A percentile compares a stretch with the other conserved stretches of the same genome.
Evolutionary conservation across 331 rosid species (phyloP).

Genomic region (Saraca asoca): DNA sequence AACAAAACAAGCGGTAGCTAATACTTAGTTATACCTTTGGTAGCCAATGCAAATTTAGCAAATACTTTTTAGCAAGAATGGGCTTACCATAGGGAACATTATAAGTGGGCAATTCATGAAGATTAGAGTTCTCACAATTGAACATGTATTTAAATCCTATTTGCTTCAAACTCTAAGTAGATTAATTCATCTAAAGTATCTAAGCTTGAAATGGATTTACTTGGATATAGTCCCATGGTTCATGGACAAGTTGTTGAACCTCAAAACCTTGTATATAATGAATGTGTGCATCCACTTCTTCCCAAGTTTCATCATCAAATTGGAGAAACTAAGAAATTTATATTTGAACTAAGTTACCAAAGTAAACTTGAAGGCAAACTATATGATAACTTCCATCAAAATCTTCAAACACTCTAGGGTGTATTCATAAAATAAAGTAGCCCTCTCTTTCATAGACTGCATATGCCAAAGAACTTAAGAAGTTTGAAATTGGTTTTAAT

Average conservation of each 20-base stretch:
- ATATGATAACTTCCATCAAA: slow-evolving; percentile 3
- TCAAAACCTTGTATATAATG: slow-evolving; percentile 41
- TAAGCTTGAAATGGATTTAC: slow-evolving; percentile 49
- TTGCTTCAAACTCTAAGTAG: slow-evolving; percentile 33
- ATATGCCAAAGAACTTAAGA: slow-evolving; percentile 36
- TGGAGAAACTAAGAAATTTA: slow-evolving; percentile 37
- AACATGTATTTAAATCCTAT: slow-evolving; percentile 40
- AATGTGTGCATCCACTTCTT: slow-evolving; percentile 31
- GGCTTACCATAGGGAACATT: slow-evolving; percentile 29
- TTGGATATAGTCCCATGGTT: slow-evolving; percentile 35
- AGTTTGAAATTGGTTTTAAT: slow-evolving; percentile 40
- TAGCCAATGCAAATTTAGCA: slow-evolving; percentile 24
- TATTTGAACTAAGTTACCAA: slow-evolving; percentile 31
- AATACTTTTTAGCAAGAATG: slow-evolving; percentile 15
- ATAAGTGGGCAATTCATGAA: slow-evolving; percentile 15
- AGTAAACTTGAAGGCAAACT: slow-evolving; percentile 27
- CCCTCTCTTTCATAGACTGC: slow-evolving; percentile 26
- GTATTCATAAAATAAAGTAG: slow-evolving; percentile 32
- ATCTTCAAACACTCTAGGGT: slow-evolving; percentile 40
- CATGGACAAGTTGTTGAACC: slow-evolving; percentile 35
- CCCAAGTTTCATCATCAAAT: slow-evolving; percentile 47
- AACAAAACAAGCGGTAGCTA: not conserved
- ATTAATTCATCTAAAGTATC: slow-evolving; percentile 31
- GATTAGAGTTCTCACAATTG: slow-evolving; percentile 35
- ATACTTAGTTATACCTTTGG: not conserved